A percentile compares a stretch with the other conserved stretches of the same genome.
Conservation (phyloP, 148 eudicot genomes). For the Fagopyrum esculentum region DNA sequence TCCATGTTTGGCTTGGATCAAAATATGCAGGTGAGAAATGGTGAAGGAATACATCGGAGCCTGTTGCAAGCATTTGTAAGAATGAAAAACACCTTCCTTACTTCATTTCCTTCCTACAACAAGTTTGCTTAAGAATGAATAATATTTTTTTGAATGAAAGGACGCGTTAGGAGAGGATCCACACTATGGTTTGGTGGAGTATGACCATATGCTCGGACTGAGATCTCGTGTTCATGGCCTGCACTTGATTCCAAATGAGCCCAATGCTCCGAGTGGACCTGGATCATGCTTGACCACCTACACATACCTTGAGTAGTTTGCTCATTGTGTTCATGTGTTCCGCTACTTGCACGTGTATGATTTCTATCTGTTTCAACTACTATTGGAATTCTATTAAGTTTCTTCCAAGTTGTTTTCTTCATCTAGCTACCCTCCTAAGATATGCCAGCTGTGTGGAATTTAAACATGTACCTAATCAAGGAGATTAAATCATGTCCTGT, state of each 20-base stretch:
- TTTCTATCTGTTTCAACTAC: neutral
- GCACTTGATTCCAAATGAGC: neutral
- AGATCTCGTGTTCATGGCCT: neutral
- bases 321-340: slow-evolving; percentile 1
- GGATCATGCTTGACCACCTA: slow-evolving; percentile 11
- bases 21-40: slow-evolving; percentile 46
- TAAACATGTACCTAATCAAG: neutral
- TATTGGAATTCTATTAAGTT: neutral
- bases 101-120: neutral
- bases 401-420: neutral
- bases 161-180: neutral
- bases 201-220: slow-evolving; percentile 2
- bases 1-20: neutral
- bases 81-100: neutral
- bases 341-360: neutral
- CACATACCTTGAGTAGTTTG: slow-evolving; percentile 13
- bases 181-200: slow-evolving; percentile 4
- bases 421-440: neutral
- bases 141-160: neutral
- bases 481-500: neutral
- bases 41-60: slow-evolving; percentile 36
- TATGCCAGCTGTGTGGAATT: neutral
- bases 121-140: neutral
- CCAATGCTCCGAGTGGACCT: slow-evolving; percentile 6
- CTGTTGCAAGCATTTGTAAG: slow-evolving; percentile 66